Evolutionary conservation across 2,329 filamentous ascomycete genomes (phyloP).

Genomic region (Trichothecium roseum): DNA sequence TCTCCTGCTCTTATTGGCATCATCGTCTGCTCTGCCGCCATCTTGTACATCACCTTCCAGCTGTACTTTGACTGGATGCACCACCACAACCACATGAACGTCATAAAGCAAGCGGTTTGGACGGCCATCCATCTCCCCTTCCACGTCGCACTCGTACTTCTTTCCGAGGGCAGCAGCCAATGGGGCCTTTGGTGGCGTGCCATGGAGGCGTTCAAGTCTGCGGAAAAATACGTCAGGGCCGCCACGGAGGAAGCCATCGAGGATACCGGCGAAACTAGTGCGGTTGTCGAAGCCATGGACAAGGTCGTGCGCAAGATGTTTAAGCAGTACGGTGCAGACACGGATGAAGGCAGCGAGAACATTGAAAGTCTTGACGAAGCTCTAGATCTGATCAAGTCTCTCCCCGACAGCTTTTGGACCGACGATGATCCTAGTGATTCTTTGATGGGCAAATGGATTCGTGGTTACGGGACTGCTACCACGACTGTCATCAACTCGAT

Average conservation of each 20-base stretch:
- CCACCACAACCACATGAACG: slow-evolving; percentile 6
- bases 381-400: neutral
- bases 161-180: slow-evolving; percentile 6
- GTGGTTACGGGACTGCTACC: neutral
- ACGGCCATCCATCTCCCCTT: slow-evolving; percentile 6
- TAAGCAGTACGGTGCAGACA: neutral
- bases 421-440: neutral
- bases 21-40: slow-evolving; percentile 4
- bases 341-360: neutral
- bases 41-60: slow-evolving; percentile 6
- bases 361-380: neutral
- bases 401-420: neutral
- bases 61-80: slow-evolving; percentile 9
- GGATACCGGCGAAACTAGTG: neutral
- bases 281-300: neutral
- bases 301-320: neutral
- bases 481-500: slow-evolving; percentile 4
- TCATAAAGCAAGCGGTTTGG: slow-evolving; percentile 4
- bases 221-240: neutral
- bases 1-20: slow-evolving; percentile 5
- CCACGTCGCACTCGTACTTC: slow-evolving; percentile 4
- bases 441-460: neutral
- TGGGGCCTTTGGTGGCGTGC: slow-evolving; percentile 6
- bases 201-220: slow-evolving; percentile 3
- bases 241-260: neutral